These are phyloP conservation scores for Candida tropicalis DNA, from an alignment of 1,139 yeast genomes.

Conservation along the genomic window DNA sequence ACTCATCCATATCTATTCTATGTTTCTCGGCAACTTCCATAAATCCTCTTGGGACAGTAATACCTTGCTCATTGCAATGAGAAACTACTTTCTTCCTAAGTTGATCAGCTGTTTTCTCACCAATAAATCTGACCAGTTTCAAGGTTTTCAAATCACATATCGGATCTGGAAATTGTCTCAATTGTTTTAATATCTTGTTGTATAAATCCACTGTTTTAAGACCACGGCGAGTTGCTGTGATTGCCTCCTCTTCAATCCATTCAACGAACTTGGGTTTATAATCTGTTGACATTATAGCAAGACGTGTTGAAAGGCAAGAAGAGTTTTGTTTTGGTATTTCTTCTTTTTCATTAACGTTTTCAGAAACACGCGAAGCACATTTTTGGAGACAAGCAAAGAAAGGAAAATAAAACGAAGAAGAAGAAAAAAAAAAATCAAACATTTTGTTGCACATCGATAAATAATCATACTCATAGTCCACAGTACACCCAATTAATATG, in stretches of 20 bases:
- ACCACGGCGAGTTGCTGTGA: constrained; percentile 41
- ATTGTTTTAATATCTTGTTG: constrained; percentile 49
- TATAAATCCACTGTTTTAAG: constrained; percentile 48
- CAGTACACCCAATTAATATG: constrained; percentile 18
- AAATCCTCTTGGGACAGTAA: constrained; percentile 42
- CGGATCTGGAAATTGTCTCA: constrained; percentile 42
- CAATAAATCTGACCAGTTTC: constrained; percentile 55
- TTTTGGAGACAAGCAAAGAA: background rate
- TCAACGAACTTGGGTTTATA: constrained; percentile 13
- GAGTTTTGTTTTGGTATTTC: background rate
- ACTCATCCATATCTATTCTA: constrained; percentile 14
- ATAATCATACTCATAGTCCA: background rate
- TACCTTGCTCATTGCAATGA: constrained; percentile 49
- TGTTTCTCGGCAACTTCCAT: constrained; percentile 14
- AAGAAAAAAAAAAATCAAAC: background rate
- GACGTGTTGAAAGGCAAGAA: too few relatives aligned
- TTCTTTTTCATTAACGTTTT: too few relatives aligned
- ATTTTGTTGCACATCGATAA: background rate
- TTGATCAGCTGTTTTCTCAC: constrained; percentile 59
- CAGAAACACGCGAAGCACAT: too few relatives aligned
- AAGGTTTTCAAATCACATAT: constrained; percentile 56
- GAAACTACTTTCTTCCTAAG: constrained; percentile 42
- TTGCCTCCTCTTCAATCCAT: constrained; percentile 58
- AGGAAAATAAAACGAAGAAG: background rate
- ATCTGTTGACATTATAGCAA: constrained; percentile 7